Percentiles rank a stretch among this genome's conserved stretches.
Evolutionary conservation across 2,329 filamentous ascomycete genomes (phyloP).

Genomic region (Drechmeria coniospora): DNA sequence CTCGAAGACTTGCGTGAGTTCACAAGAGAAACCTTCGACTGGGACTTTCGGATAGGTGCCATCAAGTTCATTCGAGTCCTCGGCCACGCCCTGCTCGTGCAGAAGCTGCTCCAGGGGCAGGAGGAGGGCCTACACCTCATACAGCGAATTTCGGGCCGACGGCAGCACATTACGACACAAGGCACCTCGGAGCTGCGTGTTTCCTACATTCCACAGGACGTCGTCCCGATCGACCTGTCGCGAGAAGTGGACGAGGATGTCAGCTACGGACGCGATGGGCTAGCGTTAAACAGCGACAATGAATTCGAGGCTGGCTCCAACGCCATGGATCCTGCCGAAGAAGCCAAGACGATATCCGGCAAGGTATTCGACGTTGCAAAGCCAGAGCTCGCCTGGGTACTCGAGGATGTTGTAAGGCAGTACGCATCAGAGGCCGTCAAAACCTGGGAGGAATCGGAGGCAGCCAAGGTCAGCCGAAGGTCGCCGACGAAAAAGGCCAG

Average conservation of each 20-base stretch:
- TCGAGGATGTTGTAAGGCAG: constrained; percentile 18
- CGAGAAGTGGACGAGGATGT: constrained; percentile 52
- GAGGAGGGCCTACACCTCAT: constrained; percentile 32
- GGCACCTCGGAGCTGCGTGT: constrained; percentile 62
- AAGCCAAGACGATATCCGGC: constrained; percentile 6
- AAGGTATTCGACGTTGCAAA: constrained; percentile 49
- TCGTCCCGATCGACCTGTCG: constrained; percentile 65
- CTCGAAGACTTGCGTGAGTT: constrained; percentile 52
- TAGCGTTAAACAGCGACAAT: constrained; percentile 52
- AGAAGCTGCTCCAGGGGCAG: constrained; percentile 26
- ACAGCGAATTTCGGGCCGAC: constrained; percentile 48
- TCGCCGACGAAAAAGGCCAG: constrained; percentile 11
- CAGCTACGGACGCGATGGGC: constrained; percentile 31
- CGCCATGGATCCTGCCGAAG: constrained; percentile 8
- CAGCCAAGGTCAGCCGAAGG: constrained; percentile 9
- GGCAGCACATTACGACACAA: constrained; percentile 61
- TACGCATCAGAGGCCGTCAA: constrained; percentile 11
- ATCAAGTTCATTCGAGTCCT: constrained; percentile 72
- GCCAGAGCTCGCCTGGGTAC: constrained; percentile 31
- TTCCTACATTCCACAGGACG: constrained; percentile 57
- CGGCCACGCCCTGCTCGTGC: constrained; percentile 58
- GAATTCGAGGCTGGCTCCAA: constrained; percentile 34
- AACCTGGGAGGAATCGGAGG: constrained; percentile 13
- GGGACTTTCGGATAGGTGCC: constrained; percentile 64
- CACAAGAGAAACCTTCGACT: constrained; percentile 67